Base-by-base conservation (phyloP, 371 early-diverging fungal species). In the Mortierella sp. region DNA sequence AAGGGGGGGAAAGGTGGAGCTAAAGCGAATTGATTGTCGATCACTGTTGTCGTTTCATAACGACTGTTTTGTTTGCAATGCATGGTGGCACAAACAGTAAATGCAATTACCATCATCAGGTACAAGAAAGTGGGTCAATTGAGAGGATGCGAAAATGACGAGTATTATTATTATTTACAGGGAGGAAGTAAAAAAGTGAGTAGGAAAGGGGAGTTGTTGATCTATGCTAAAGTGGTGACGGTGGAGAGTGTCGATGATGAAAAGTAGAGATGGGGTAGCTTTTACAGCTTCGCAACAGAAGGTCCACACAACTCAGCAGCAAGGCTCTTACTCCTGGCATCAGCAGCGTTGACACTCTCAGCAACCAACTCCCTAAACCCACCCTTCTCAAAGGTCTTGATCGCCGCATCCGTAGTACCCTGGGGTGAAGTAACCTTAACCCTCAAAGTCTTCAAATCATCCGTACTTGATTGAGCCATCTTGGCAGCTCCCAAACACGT, bases 361-460 rank as follows among this genome's bases (percentile, higher is more conserved):
- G 84, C 76, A 74, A 95, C 90, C 58, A 91, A 73, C 26, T 93
- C 84, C 34, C 94, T 88, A 65, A 95, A 88, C 31, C 92, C 90
- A 38, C 88, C 91, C 0, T 90, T 91, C 84, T 96, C 95, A 89
- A 97, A 90, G 3, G 91, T 84, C 77, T 95, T 92, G 83, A 98
- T 91, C 31, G 96, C 98, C 0, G 98, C 98, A 74, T 97, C 95
- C 14, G 98, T 98, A 26, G 98, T 97, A 14, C 98, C 98, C 45
- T 97, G 96, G 31, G 98, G 98, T 44, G 95, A 95, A 1, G 98
- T 98, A 45, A 98, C 98, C 84, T 96, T 96, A 54, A 91, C 82
- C 34, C 98, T 91, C 58, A 98, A 89, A 48, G 95, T 94, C 70
- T 95, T 93, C 34, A 96, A 91, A 81, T 95, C 94, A 79, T 96